These are phyloP conservation scores for Sarocladium kiliense DNA, from an alignment of 2,329 filamentous ascomycete species.

Conservation along the genomic window DNA sequence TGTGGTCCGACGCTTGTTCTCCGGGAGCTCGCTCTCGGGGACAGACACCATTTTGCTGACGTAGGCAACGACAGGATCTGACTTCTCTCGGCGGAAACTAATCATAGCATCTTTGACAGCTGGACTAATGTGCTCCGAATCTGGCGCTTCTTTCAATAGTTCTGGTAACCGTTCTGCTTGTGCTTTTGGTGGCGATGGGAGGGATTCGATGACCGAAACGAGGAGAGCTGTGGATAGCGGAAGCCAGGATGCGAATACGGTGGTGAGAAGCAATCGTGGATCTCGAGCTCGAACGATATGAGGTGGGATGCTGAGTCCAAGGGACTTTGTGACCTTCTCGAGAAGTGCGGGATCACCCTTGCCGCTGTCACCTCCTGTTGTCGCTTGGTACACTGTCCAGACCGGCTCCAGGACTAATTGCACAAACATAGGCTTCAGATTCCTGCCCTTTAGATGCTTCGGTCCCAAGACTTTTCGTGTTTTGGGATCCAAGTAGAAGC, in stretches of 20 bases:
- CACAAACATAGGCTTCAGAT: constrained; percentile 94
- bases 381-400: constrained; percentile 93
- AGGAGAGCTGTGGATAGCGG: constrained; percentile 88
- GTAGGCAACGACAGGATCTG: constrained; percentile 83
- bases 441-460: constrained; percentile 89
- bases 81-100: constrained; percentile 64
- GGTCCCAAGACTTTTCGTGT: constrained; percentile 86
- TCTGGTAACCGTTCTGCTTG: constrained; percentile 77
- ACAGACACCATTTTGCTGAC: constrained; percentile 98
- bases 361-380: constrained; percentile 72
- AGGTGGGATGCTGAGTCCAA: constrained; percentile 77
- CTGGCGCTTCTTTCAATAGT: constrained; percentile 75
- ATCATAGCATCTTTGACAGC: constrained; percentile 75
- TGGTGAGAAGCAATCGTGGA: constrained; percentile 74
- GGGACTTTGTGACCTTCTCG: constrained; percentile 92
- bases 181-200: constrained; percentile 77
- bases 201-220: constrained; percentile 88
- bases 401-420: constrained; percentile 93
- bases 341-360: constrained; percentile 78
- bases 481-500: constrained; percentile 94
- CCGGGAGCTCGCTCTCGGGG: constrained; percentile 83
- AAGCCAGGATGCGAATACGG: constrained; percentile 85
- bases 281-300: constrained; percentile 82
- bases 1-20: constrained; percentile 65
- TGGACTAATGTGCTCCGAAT: constrained; percentile 63